Evolutionary conservation across 2,329 filamentous ascomycete genomes (phyloP), one percentile per base, ranked within the genome.

Genomic region (Ambrosiella beaveri): DNA sequence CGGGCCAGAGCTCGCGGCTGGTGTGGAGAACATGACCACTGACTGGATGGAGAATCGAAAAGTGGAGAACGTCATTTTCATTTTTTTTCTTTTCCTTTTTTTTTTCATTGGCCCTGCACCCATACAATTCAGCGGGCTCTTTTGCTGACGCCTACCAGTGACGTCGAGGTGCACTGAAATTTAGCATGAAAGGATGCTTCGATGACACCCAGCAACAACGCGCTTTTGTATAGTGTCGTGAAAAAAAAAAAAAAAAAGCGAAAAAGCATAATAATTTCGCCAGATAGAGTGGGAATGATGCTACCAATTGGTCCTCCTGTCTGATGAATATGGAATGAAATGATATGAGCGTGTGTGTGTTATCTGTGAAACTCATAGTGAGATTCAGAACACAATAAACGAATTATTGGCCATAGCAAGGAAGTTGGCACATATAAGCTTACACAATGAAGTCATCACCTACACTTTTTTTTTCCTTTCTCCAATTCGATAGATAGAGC

Each of bases 121-220:
- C 37, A 39, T 27, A 27, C 27, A 27, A 27, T 27, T 27, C 27
- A 27, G 27, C 27, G 27, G 39, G 39, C n/a, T 54, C 37, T 35
- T 45, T 56, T 56, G 40, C 47, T 51, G 47, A 19, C 44, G 44
- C 44, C 7, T 15, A 47, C 5, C 44, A 47, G 44, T 47, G 44
- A 47, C 44, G 44, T 47, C n/a, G 44, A 47, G n/a, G 4, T 13
- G 44, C 44, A 15, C 44, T 47, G 11, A 51, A 19, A 11, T 51
- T 51, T 51, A 36, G 13, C 17, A 41, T 54, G 52, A 38, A 54
- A 54, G 52, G 52, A 54, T 54, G 52, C 36, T 19, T 44, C n/a
- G 27, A 54, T 54, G 52, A 41, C 15, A 54, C 52, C 37, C 13
- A 54, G 37, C 38, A 54, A 54, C 52, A 54, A 38, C 36, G 51